A percentile compares a stretch with the other conserved stretches of the same genome.
Evolutionary conservation across 306 rosid species (phyloP).

Genomic region (Prunus kanzakura): DNA sequence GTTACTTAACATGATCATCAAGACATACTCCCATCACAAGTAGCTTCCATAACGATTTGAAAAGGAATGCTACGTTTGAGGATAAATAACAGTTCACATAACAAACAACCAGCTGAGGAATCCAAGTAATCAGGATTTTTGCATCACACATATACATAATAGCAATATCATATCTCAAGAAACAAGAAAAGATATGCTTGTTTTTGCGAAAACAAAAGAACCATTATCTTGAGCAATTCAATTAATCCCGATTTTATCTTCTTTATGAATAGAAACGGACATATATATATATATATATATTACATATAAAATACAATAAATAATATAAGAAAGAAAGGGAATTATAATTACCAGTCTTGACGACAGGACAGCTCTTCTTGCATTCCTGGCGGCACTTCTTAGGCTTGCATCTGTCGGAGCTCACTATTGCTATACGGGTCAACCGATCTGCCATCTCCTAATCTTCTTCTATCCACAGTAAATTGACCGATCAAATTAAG

Average conservation of each 20-base stretch:
- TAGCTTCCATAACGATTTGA: background rate
- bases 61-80: background rate
- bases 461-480: background rate
- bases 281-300: background rate
- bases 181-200: background rate
- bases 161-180: background rate
- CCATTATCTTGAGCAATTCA: background rate
- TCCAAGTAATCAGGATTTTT: background rate
- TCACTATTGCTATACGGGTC: conserved; percentile 92
- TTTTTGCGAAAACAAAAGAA: background rate
- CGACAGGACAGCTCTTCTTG: conserved; percentile 95
- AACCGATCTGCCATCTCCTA: conserved; percentile 51
- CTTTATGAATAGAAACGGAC: background rate
- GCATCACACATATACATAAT: background rate
- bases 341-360: conserved; percentile 54
- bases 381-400: conserved; percentile 92
- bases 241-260: background rate
- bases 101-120: background rate
- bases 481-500: background rate
- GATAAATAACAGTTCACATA: conserved; percentile 1
- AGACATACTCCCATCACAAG: background rate
- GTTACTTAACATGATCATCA: background rate
- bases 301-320: background rate
- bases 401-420: conserved; percentile 82
- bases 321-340: background rate